A percentile compares a stretch with the other conserved stretches of the same genome.
phyloP scores from a whole-genome alignment of 495 filamentous ascomycete genomes.

The Articulospora tetracladia region DNA sequence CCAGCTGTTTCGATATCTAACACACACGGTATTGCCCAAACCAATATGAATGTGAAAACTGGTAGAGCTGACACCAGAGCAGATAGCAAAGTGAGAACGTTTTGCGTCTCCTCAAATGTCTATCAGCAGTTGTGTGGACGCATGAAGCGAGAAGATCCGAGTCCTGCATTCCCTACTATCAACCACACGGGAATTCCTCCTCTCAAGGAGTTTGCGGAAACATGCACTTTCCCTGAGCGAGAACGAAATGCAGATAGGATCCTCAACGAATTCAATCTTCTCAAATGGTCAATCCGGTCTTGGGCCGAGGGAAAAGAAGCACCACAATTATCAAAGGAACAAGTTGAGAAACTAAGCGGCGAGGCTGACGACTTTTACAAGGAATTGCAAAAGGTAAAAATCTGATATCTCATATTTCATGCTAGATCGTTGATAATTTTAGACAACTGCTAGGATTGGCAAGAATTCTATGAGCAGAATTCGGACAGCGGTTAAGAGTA shows the following conservation, averaged over 20 bases:
- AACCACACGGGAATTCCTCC: constrained; percentile 34
- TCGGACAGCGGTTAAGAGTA: no score
- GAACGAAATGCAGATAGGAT: not conserved
- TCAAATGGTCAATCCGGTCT: not conserved
- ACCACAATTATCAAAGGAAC: not conserved
- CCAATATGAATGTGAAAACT: constrained; percentile 25
- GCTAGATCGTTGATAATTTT: no score
- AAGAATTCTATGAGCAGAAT: no score
- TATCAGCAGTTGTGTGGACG: constrained; percentile 59
- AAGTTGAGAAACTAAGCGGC: not conserved
- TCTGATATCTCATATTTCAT: no score
- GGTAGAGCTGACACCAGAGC: constrained; percentile 55
- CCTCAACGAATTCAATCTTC: not conserved
- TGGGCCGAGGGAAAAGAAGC: not conserved
- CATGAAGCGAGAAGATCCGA: constrained; percentile 40
- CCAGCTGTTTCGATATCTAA: constrained; percentile 36
- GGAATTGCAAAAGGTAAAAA: not conserved
- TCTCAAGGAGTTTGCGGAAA: not conserved
- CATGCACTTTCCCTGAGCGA: not conserved
- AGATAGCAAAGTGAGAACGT: constrained; percentile 21
- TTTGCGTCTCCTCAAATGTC: constrained; percentile 55
- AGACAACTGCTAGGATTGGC: no score
- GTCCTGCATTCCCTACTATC: constrained; percentile 39
- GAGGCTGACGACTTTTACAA: not conserved
- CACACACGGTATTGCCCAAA: no score